Percentiles rank a stretch among this genome's conserved stretches.
Evolutionary conservation across 768 basidiomycete species (phyloP).

Genomic region (Trametes sanguinea): DNA sequence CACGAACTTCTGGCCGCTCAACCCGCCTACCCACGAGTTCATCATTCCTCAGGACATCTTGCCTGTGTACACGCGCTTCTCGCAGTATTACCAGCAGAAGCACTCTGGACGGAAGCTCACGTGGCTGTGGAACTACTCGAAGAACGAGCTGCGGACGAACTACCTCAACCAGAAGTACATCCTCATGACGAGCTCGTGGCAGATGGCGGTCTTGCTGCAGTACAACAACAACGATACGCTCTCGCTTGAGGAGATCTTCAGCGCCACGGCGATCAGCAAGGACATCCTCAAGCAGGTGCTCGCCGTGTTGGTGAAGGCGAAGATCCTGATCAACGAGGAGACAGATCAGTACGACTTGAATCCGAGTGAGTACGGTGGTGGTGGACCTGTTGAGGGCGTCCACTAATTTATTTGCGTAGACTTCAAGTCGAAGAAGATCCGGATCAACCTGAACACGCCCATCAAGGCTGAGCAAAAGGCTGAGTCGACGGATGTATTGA

Average conservation of each 20-base stretch:
- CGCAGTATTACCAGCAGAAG: slow-evolving; percentile 89
- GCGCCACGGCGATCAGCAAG: slow-evolving; percentile 79
- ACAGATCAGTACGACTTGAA: slow-evolving; percentile 91
- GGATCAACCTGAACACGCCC: slow-evolving; percentile 87
- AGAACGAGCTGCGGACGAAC: slow-evolving; percentile 93
- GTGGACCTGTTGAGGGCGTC: neutral
- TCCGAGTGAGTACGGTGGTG: slow-evolving; percentile 49
- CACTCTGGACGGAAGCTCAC: slow-evolving; percentile 94
- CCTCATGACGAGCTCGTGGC: slow-evolving; percentile 92
- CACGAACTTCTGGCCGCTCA: slow-evolving; percentile 95
- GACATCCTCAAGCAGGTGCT: slow-evolving; percentile 75
- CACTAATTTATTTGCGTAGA: slow-evolving; percentile 42
- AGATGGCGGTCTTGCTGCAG: slow-evolving; percentile 91
- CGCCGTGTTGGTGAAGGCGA: slow-evolving; percentile 70
- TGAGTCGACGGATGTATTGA: slow-evolving; percentile 85
- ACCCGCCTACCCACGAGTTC: slow-evolving; percentile 81
- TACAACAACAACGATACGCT: slow-evolving; percentile 92
- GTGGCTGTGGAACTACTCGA: slow-evolving; percentile 98
- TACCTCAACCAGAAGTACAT: slow-evolving; percentile 95
- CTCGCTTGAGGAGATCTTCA: slow-evolving; percentile 73
- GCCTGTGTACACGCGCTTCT: slow-evolving; percentile 88
- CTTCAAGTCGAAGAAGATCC: slow-evolving; percentile 93
- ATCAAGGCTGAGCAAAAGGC: slow-evolving; percentile 95
- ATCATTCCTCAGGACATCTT: slow-evolving; percentile 86
- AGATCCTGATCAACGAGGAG: slow-evolving; percentile 88